phyloP scores from a whole-genome alignment of 352 stramenopile species.

The Phytophthora pini region DNA sequence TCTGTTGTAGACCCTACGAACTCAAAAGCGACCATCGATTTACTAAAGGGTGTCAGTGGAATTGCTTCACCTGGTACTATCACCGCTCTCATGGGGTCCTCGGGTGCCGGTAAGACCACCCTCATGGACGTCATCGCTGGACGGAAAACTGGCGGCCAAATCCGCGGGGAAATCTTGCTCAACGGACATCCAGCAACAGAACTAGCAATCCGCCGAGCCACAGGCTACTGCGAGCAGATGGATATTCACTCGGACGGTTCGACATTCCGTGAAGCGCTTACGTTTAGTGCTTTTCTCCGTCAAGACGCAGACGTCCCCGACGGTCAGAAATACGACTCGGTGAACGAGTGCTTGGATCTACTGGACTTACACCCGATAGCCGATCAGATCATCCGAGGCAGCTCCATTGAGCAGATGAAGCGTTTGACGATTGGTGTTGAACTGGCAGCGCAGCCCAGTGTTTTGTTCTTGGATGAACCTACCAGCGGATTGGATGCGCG shows the following conservation, averaged over 20 bases:
- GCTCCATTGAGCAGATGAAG: conserved; percentile 50
- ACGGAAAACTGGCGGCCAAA: conserved; percentile 81
- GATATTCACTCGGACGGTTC: conserved; percentile 84
- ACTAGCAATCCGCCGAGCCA: conserved; percentile 32
- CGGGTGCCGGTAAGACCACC: conserved; percentile 89
- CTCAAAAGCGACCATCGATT: conserved; percentile 28
- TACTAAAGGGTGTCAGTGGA: conserved; percentile 53
- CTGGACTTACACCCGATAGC: conserved; percentile 32
- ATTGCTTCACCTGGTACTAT: conserved; percentile 45
- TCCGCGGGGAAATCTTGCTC: conserved; percentile 77
- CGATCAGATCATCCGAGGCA: conserved; percentile 40
- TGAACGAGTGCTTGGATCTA: conserved; percentile 32
- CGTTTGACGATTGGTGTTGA: conserved; percentile 49
- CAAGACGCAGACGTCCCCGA: conserved; percentile 31
- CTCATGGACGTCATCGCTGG: conserved; percentile 93
- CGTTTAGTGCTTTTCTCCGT: conserved; percentile 86
- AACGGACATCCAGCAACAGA: conserved; percentile 71
- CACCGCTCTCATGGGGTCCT: conserved; percentile 58
- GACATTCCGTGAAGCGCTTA: conserved; percentile 89
- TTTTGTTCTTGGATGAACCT: conserved; percentile 79
- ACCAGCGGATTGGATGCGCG: conserved; percentile 86
- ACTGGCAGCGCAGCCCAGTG: conserved; percentile 76
- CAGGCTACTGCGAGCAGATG: conserved; percentile 76
- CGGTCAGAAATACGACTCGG: conserved; percentile 22
- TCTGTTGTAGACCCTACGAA: conserved; percentile 30